These are phyloP conservation scores for Begonia peltatifolia DNA, from an alignment of 306 rosid species.

Conservation along the genomic window DNA sequence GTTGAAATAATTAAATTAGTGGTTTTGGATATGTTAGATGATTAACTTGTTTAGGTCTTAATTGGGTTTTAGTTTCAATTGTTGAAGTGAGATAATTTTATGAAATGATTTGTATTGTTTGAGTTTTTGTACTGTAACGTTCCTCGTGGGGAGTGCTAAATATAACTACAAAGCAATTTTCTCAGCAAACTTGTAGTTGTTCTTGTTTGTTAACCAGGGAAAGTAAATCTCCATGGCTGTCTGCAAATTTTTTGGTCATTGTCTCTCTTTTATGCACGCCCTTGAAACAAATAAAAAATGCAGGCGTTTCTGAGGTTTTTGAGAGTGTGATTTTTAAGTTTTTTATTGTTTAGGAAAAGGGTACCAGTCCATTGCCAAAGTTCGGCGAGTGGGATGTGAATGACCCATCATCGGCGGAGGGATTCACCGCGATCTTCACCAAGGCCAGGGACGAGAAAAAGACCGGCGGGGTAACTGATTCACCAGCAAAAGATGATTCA, in stretches of 20 bases:
- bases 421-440: constrained; percentile 66
- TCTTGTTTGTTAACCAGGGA: not conserved
- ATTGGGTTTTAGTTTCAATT: too few species aligned
- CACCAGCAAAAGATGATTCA: constrained; percentile 35
- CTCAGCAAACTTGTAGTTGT: not conserved
- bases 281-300: not conserved
- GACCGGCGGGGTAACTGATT: constrained; percentile 29
- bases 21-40: too few species aligned
- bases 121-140: too few species aligned
- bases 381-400: constrained; percentile 87
- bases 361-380: constrained; percentile 46
- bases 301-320: not conserved
- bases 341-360: constrained; percentile 30
- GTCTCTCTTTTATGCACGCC: not conserved
- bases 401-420: constrained; percentile 69
- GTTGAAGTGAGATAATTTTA: too few species aligned
- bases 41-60: too few species aligned
- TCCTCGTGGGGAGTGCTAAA: not conserved
- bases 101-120: too few species aligned
- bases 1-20: too few species aligned
- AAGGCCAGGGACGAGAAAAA: constrained; percentile 64
- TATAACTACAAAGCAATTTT: not conserved
- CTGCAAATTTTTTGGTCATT: constrained; percentile 2
- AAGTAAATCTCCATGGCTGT: not conserved
- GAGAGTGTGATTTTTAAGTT: not conserved